Evolutionary conservation across 2,329 filamentous ascomycete species (phyloP), one percentile per base, ranked within the genome.

Genomic region (Colletotrichum tropicale): DNA sequence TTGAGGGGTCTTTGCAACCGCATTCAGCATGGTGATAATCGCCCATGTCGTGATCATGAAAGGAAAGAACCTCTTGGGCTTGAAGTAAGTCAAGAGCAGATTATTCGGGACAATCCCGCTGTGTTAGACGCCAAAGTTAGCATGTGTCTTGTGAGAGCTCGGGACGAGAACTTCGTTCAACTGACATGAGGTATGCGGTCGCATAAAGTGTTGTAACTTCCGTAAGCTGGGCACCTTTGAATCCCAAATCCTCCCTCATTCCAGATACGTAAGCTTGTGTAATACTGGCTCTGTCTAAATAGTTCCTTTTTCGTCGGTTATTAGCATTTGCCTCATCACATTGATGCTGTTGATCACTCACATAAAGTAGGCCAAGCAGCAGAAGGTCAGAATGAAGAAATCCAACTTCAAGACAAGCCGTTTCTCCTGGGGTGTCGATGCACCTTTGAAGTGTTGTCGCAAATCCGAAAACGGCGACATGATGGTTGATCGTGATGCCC

Each of bases 361-460:
- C 68, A 71, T 66, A 16, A 64, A 71, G 21, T 66, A 66, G 3
- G 58, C 58, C 16, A 71, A 30, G 28, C 60, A 71, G 28, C 68
- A 71, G 58, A 66, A 71, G 8, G 68, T 71, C 2, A 71, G 58
- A 18, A 71, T 71, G 60, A 71, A 71, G 26, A 71, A 65, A 28
- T 71, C 68, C 5, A 71, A 32, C 13, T 71, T 71, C 18, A 66
- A 32, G 16, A 71, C 28, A 7, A 71, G 68, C 6, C 61, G 32
- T 18, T 60, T 69, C 55, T 69, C 66, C 34, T 38, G 7, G 32
- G 66, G 16, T 32, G 66, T 28, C 1, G 66, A 48, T 28, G 66
- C 66, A 24, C 55, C 66, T 18, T 61, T 32, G 34, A 61, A 69
- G 66, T 69, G 66, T 10, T 61, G 10, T 10, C 55, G 52, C 66